These are phyloP conservation scores for Cymbomonas tetramitiformis DNA, from an alignment of 139 green algal genomes.

Conservation along the genomic window DNA sequence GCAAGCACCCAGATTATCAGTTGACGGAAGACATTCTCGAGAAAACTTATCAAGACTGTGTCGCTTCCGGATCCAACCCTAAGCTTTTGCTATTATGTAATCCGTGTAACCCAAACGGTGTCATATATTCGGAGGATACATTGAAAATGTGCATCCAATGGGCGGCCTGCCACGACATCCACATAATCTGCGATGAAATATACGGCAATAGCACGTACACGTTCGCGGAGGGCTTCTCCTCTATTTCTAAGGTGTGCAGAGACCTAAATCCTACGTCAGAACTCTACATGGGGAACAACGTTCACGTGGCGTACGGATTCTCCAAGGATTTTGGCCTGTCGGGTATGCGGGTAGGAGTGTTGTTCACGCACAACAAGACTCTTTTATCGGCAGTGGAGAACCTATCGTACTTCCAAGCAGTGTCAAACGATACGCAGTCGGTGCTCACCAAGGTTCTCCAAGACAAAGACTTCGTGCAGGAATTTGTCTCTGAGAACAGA, in stretches of 20 bases:
- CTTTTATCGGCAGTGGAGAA: slow-evolving; percentile 11
- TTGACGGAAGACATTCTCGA: too few relatives aligned
- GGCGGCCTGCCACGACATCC: slow-evolving; percentile 5
- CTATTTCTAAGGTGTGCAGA: too few relatives aligned
- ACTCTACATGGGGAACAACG: too few relatives aligned
- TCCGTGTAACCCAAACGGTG: slow-evolving; percentile 21
- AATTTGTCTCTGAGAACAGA: slow-evolving; percentile 6
- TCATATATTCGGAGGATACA: neutral
- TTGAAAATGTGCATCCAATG: slow-evolving; percentile 3
- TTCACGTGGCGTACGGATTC: slow-evolving; percentile 24
- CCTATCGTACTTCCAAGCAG: slow-evolving; percentile 11
- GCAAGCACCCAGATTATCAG: too few relatives aligned
- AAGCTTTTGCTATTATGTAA: slow-evolving; percentile 14
- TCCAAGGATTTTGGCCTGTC: slow-evolving; percentile 28
- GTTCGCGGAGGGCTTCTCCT: too few relatives aligned
- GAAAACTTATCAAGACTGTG: too few relatives aligned
- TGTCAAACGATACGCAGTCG: slow-evolving; percentile 6
- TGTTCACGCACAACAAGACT: slow-evolving; percentile 20
- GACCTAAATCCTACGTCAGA: too few relatives aligned
- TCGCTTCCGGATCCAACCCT: neutral
- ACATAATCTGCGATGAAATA: slow-evolving; percentile 27
- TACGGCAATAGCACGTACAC: slow-evolving; percentile 25
- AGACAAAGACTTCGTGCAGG: slow-evolving; percentile 5
- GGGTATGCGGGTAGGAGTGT: slow-evolving; percentile 22
- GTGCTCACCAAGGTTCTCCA: slow-evolving; percentile 2